A percentile compares a stretch with the other conserved stretches of the same genome.
phyloP scores from a whole-genome alignment of 2,329 filamentous ascomycete genomes.

The Colletotrichum tofieldiae region DNA sequence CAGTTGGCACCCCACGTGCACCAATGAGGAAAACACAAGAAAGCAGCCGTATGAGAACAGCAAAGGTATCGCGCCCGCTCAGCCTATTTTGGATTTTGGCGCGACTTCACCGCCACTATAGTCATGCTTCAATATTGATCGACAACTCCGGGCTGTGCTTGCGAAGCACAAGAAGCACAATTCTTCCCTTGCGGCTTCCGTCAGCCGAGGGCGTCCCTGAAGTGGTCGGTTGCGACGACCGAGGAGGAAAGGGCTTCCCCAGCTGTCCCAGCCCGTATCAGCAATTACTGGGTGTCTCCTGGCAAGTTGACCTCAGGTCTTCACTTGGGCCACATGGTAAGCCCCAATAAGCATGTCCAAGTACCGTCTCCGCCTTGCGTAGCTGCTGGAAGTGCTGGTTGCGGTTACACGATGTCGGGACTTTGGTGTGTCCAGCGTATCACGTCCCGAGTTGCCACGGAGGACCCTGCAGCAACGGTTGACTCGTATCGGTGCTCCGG shows the following conservation, averaged over 20 bases:
- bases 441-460: slow-evolving; percentile 19
- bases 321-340: slow-evolving; percentile 21
- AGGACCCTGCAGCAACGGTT: slow-evolving; percentile 33
- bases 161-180: slow-evolving; percentile 13
- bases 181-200: slow-evolving; percentile 8
- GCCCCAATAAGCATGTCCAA: slow-evolving; percentile 5
- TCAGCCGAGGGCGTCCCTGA: neutral
- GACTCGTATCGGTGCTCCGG: slow-evolving; percentile 26
- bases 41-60: neutral
- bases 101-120: slow-evolving; percentile 8
- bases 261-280: neutral
- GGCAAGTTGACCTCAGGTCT: slow-evolving; percentile 1
- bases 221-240: slow-evolving; percentile 4
- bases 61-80: neutral
- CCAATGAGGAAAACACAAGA: neutral
- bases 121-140: neutral
- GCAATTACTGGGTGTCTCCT: slow-evolving; percentile 19
- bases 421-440: slow-evolving; percentile 18
- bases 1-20: neutral
- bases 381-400: slow-evolving; percentile 9
- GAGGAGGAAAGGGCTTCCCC: neutral
- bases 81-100: neutral
- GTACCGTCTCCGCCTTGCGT: slow-evolving; percentile 21
- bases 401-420: slow-evolving; percentile 22
- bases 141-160: slow-evolving; percentile 19